phyloP scores from a whole-genome alignment of 139 green algal species.

The Chlamydomonas sphaeroides region DNA sequence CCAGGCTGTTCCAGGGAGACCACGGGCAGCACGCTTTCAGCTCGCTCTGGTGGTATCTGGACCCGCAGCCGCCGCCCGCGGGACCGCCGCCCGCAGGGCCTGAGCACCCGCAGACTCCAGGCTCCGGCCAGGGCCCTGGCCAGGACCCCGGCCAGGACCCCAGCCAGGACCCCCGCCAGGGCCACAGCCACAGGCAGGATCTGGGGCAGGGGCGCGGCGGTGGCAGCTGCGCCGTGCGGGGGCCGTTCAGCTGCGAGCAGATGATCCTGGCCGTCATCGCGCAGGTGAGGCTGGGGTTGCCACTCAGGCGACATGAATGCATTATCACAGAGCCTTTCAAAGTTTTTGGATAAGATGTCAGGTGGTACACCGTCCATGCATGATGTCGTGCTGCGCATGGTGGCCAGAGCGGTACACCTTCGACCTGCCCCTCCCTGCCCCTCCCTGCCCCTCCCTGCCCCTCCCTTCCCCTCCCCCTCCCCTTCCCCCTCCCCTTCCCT shows the following conservation, averaged over 20 bases:
- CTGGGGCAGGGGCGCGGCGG: no score
- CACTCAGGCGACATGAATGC: neutral
- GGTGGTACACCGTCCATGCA: no score
- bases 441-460: neutral
- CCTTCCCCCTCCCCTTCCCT: neutral
- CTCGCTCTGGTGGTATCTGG: conserved; percentile 34
- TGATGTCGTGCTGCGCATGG: no score
- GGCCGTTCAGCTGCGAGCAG: conserved; percentile 40
- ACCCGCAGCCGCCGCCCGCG: no score
- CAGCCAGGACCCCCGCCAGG: no score
- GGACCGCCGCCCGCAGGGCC: no score
- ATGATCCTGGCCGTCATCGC: conserved; percentile 44
- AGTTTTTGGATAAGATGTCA: no score
- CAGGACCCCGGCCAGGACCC: no score
- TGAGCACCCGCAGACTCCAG: no score
- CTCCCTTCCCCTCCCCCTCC: neutral
- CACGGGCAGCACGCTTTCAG: conserved; percentile 25
- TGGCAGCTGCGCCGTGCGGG: no score
- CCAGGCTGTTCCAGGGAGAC: conserved; percentile 43
- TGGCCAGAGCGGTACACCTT: neutral
- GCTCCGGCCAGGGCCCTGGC: neutral
- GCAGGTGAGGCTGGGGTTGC: conserved; percentile 1
- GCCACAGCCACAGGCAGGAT: no score
- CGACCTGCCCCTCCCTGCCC: neutral
- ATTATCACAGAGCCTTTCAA: no score